These are phyloP conservation scores for Echinochloa phyllopogon DNA, from an alignment of 176 grass and related monocot genomes.

Conservation along the genomic window DNA sequence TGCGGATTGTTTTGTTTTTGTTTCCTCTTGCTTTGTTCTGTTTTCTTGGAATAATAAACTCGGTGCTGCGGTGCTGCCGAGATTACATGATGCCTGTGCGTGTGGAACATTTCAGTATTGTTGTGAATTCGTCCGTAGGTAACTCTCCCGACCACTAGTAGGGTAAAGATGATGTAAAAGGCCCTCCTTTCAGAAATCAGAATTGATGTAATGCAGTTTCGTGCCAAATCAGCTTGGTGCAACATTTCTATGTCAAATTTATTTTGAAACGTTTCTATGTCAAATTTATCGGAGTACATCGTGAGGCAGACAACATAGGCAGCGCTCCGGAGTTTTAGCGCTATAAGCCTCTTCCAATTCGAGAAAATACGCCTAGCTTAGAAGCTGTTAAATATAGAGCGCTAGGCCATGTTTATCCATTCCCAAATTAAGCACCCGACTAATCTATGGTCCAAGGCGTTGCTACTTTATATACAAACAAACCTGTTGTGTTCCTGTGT, in stretches of 20 bases:
- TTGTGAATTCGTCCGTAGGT: not conserved
- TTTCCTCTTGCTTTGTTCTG: not conserved
- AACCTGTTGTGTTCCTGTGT: not conserved
- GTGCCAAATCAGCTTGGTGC: not conserved
- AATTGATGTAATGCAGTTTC: not conserved
- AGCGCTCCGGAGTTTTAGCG: too few species aligned
- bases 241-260: too few species aligned
- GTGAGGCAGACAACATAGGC: too few species aligned
- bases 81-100: not conserved
- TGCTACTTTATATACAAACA: not conserved
- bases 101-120: not conserved
- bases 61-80: not conserved
- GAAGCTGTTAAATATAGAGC: not conserved
- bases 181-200: not conserved
- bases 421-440: not conserved
- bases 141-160: not conserved
- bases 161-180: not conserved
- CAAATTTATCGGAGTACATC: too few species aligned
- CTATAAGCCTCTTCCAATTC: not conserved
- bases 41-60: conserved; percentile 10
- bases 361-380: not conserved
- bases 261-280: too few species aligned
- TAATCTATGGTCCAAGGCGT: not conserved
- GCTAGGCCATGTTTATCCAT: not conserved
- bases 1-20: not conserved